A percentile compares a stretch with the other conserved stretches of the same genome.
Evolutionary conservation across 2,329 filamentous ascomycete genomes (phyloP).

Genomic region (Fusarium albosuccineum): DNA sequence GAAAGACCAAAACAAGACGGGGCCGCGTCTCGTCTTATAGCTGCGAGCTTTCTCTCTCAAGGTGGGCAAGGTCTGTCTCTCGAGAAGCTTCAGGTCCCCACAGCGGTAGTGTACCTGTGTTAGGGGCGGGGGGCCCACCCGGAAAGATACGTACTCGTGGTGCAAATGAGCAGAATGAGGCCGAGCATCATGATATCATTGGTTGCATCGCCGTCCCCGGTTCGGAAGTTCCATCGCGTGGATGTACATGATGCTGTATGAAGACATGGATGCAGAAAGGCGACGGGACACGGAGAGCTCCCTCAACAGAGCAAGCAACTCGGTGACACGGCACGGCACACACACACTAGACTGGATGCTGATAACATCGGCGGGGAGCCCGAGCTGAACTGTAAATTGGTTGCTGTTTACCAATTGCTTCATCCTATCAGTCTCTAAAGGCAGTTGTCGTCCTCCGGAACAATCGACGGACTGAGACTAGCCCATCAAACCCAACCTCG

Average conservation of each 20-base stretch:
- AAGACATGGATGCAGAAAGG: neutral
- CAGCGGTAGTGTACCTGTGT: neutral
- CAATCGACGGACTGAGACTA: no score
- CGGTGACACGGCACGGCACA: no score
- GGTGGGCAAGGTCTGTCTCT: neutral
- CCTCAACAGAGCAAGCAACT: no score
- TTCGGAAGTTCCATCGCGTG: conserved; percentile 5
- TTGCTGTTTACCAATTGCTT: no score
- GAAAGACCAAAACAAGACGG: conserved; percentile 25
- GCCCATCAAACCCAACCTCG: no score
- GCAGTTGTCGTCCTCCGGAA: no score
- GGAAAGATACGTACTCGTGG: neutral
- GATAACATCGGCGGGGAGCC: no score
- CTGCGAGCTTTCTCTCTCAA: conserved; percentile 27
- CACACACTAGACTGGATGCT: no score
- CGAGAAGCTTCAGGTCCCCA: conserved; percentile 14
- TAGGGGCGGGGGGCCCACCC: neutral
- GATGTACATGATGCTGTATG: conserved; percentile 8
- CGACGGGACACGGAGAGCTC: no score
- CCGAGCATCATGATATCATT: conserved; percentile 33
- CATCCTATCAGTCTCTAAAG: no score
- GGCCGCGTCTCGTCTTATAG: conserved; percentile 42
- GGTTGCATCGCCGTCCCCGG: conserved; percentile 29
- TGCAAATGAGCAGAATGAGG: neutral
- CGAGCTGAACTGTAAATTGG: no score